phyloP scores from a whole-genome alignment of 495 filamentous ascomycete species.

The Penicillium fimorum region DNA sequence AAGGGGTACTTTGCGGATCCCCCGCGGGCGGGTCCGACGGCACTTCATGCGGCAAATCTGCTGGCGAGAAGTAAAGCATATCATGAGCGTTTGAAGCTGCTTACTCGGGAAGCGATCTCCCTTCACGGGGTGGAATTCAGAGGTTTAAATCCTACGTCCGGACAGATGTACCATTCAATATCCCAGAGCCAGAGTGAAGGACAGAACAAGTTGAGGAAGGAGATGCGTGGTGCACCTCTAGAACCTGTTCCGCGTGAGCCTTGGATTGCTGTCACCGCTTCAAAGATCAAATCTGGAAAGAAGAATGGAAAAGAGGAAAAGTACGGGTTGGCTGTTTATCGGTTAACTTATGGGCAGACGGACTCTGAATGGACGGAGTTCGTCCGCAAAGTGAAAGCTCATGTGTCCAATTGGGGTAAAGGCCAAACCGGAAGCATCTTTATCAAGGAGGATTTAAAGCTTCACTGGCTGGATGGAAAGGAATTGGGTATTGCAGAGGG shows the following conservation, averaged over 20 bases:
- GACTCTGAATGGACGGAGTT: constrained; percentile 30
- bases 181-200: constrained; percentile 13
- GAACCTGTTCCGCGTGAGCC: constrained; percentile 21
- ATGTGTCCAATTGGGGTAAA: constrained; percentile 28
- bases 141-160: not conserved
- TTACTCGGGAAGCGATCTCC: constrained; percentile 6
- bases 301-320: not conserved
- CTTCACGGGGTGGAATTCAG: not conserved
- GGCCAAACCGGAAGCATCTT: constrained; percentile 28
- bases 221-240: constrained; percentile 18
- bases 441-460: constrained; percentile 25
- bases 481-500: constrained; percentile 26
- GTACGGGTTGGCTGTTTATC: constrained; percentile 33
- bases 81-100: constrained; percentile 8
- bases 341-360: constrained; percentile 26
- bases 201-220: constrained; percentile 19
- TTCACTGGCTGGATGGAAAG: constrained; percentile 38
- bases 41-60: constrained; percentile 6
- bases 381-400: constrained; percentile 24
- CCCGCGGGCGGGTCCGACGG: not conserved
- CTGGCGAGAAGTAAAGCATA: constrained; percentile 6
- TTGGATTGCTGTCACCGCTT: constrained; percentile 13
- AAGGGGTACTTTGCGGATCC: constrained; percentile 14
- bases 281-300: not conserved
- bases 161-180: constrained; percentile 8